A percentile compares a stretch with the other conserved stretches of the same genome.
Conservation (phyloP, 257 asterid species). For the Orobanche coerulescens region DNA sequence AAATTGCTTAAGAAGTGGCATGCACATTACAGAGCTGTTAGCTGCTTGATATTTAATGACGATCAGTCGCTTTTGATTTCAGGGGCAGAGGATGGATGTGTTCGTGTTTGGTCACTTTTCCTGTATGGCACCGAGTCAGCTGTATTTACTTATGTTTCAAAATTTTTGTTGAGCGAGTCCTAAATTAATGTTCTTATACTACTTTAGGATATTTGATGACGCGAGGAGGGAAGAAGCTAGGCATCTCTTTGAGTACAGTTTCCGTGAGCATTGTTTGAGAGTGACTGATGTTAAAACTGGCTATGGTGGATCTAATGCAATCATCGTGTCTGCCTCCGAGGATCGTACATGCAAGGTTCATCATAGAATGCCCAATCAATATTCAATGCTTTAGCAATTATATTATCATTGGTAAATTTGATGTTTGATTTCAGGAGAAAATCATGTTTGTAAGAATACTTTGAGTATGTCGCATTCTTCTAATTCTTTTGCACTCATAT, state of each 20-base stretch:
- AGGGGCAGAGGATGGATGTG: constrained; percentile 87
- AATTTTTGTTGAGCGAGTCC: background rate
- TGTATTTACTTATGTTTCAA: background rate
- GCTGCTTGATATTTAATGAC: constrained; percentile 65
- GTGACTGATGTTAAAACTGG: constrained; percentile 77
- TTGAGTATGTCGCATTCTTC: too few relatives aligned
- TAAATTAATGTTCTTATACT: constrained; percentile 10
- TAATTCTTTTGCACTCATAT: too few relatives aligned
- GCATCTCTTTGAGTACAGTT: constrained; percentile 62
- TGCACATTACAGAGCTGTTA: constrained; percentile 80
- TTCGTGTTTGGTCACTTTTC: constrained; percentile 96
- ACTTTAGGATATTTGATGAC: constrained; percentile 72
- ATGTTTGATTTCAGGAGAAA: constrained; percentile 6
- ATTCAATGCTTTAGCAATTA: background rate
- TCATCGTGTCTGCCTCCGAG: constrained; percentile 83
- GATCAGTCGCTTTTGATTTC: constrained; percentile 87
- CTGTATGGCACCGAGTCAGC: constrained; percentile 35
- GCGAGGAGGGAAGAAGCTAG: constrained; percentile 45
- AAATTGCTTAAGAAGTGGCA: constrained; percentile 88
- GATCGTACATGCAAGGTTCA: constrained; percentile 96
- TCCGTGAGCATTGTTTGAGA: constrained; percentile 66
- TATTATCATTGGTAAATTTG: background rate
- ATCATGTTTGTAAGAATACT: background rate
- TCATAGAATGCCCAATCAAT: background rate
- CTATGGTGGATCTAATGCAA: constrained; percentile 65